Percentiles rank a stretch among this genome's conserved stretches.
Conservation (phyloP, 2,329 filamentous ascomycete species). For the Cryphonectria radicalis region DNA sequence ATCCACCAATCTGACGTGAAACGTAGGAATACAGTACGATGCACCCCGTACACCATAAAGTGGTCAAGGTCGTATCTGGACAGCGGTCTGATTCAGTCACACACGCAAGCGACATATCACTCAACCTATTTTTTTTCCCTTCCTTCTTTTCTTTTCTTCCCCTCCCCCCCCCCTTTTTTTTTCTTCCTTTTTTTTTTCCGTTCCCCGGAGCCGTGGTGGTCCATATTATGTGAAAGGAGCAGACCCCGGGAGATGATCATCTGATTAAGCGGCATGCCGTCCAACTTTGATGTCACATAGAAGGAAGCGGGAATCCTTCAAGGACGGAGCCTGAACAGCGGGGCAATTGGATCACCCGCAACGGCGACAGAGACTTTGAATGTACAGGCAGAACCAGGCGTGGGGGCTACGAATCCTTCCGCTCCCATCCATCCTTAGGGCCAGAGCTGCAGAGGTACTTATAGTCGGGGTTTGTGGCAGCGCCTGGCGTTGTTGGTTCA, state of each 20-base stretch:
- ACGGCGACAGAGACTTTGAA: background rate
- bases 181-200: background rate
- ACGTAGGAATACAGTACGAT: background rate
- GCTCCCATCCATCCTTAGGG: background rate
- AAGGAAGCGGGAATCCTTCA: slow-evolving; percentile 3
- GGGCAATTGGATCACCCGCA: background rate
- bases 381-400: background rate
- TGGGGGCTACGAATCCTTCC: slow-evolving; percentile 3
- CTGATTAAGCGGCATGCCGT: background rate
- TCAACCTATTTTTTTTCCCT: background rate
- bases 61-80: background rate
- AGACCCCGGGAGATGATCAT: background rate
- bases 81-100: slow-evolving; percentile 6
- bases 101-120: background rate
- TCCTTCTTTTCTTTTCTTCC: too few species aligned
- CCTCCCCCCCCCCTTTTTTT: too few species aligned
- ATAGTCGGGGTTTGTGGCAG: background rate
- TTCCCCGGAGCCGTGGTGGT: background rate
- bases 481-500: background rate
- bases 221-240: background rate
- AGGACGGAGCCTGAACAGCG: background rate
- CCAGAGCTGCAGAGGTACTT: background rate
- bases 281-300: background rate
- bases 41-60: background rate
- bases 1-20: slow-evolving; percentile 1